Evolutionary conservation across 2,329 filamentous ascomycete genomes (phyloP), one percentile per base, ranked within the genome.

Genomic region (Annulohypoxylon truncatum): DNA sequence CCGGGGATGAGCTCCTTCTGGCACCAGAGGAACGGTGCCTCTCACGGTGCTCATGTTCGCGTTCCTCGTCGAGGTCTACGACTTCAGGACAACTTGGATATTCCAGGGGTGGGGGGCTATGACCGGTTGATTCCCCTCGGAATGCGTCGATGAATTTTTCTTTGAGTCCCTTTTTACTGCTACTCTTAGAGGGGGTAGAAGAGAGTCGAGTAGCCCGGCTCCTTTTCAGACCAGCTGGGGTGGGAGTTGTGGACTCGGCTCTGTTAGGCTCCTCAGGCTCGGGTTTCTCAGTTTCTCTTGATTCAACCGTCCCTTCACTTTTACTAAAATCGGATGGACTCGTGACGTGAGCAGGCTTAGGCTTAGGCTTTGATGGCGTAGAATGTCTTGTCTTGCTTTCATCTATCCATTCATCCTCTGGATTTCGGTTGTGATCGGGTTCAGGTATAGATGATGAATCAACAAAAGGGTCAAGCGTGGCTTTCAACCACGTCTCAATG

Each of bases 401-500:
- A 52, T 77, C 66, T 64, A 75, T 75, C 75, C 75, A 76, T 56
- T 79, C 78, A 40, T 78, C 76, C 60, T 82, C 77, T 24, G 79
- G 73, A 46, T 75, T 76, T 35, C 60, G 76, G 63, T 76, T 81
- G 10, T 76, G 72, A 20, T 75, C 72, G 15, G 59, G 33, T 44
- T 68, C 60, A 12, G 52, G 18, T 12, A 69, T 59, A 10, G 62
- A 46, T 61, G 61, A 13, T 57, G 75, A 68, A 13, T 89, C 87
- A 2, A 89, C 81, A 72, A 89, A 89, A 2, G 88, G 87, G 70
- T 90, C 88, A 12, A 89, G 83, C 0, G 88, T 90, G 20, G 81
- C 83, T 72, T 85, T 87, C 24, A 90, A 79, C 88, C 88, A 90
- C 20, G 84, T 89, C 73, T 90, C 88, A 57, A 90, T 90, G 71